Base-by-base conservation (phyloP, 2,329 filamentous ascomycete genomes). In the Colletotrichum scovillei region DNA sequence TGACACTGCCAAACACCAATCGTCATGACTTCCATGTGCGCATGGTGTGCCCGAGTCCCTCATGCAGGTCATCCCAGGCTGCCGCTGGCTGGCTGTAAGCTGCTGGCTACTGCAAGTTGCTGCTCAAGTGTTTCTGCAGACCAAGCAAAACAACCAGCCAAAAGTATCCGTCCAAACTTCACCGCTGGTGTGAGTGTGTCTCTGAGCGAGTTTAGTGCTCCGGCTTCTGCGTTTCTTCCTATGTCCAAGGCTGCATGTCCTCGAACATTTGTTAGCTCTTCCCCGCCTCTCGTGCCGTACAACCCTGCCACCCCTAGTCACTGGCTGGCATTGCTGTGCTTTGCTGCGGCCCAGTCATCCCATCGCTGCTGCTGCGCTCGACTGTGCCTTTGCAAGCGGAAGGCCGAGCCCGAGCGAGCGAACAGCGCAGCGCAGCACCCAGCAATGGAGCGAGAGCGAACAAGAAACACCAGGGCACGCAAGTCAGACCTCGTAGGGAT, bases 1-100 rank as follows among this genome's bases (percentile, higher is more conserved):
- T 30, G 70, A 63, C 70, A 73, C 67, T 60, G 59, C 70, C 66
- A 72, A 58, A 72, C 70, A 49, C 32, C 26, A 63, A 46, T 52
- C 59, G 66, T 63, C 70, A 69, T 72, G 53, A 49, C 53, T 56
- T 55, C 53, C 19, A 30, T 32, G 53, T 24, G 69, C 59, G 69
- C 70, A 53, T 49, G 70, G 67, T 55, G 53, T 62, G 70, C 32
- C 67, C 67, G 60, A 60, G 67, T 65, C 32, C 52, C 60, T 70
- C 46, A 73, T 70, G 70, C 67, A 62, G 70, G 42, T 49, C 70
- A 64, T 70, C 67, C 60, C 60, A 60, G 66, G 26, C 55, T 42
- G 28, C 49, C 56, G 42, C 59, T 30, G 22, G 63, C 64, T 26
- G n/a, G 22, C 24, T 60, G 16, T 57, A 19, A 49, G 24, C 22